Percentiles rank a stretch among this genome's conserved stretches.
These are phyloP conservation scores for Globisporangium lucens DNA, from an alignment of 352 stramenopile species.

Conservation along the genomic window DNA sequence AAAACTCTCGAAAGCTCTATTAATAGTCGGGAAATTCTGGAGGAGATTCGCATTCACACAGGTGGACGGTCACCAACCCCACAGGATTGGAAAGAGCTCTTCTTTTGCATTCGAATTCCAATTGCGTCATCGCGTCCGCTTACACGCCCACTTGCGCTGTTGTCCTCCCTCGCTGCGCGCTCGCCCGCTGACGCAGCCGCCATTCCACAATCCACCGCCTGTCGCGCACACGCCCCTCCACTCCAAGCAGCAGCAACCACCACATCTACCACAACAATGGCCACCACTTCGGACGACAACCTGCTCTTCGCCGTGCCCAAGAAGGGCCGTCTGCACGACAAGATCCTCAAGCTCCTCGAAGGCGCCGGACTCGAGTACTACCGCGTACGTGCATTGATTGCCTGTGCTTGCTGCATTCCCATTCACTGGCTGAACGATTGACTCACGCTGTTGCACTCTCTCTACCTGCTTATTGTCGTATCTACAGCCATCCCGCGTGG, in stretches of 20 bases:
- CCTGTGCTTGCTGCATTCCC: neutral
- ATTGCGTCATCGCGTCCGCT: conserved; percentile 3
- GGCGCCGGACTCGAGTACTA: conserved; percentile 95
- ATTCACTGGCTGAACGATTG: neutral
- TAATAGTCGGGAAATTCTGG: neutral
- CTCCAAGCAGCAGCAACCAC: neutral
- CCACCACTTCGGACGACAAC: conserved; percentile 44
- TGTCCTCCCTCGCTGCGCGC: neutral
- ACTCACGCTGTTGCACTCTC: neutral
- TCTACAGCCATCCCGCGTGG: conserved; percentile 70
- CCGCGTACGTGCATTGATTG: conserved; percentile 45
- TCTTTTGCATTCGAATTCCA: conserved; percentile 10
- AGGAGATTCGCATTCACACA: conserved; percentile 11
- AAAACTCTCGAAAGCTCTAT: neutral
- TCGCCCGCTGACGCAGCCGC: neutral
- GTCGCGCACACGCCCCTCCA: neutral
- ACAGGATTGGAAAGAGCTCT: conserved; percentile 2
- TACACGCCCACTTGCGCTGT: neutral
- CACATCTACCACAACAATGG: conserved; percentile 13
- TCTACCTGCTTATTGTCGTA: neutral
- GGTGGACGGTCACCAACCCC: neutral
- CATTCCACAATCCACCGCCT: conserved; percentile 7
- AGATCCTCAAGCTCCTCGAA: conserved; percentile 95
- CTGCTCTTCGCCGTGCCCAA: conserved; percentile 96
- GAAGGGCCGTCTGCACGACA: conserved; percentile 97